phyloP scores from a whole-genome alignment of 2,329 filamentous ascomycete genomes.

The Gaeumannomyces sp. region DNA sequence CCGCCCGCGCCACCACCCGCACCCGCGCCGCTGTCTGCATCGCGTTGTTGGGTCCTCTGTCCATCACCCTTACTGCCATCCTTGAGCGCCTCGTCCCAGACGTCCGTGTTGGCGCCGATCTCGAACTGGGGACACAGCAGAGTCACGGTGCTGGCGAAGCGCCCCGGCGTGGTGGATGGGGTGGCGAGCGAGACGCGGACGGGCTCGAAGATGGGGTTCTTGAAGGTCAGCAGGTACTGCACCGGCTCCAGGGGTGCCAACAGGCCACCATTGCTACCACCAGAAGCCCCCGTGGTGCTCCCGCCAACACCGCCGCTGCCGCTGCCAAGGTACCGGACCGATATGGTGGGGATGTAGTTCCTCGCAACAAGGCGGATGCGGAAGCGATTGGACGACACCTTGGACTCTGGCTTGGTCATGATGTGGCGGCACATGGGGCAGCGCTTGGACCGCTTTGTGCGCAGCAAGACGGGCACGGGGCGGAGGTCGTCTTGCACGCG shows the following conservation, averaged over 20 bases:
- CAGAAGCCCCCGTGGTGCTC: background rate
- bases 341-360: constrained; percentile 79
- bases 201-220: constrained; percentile 88
- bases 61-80: constrained; percentile 24
- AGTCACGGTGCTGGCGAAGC: constrained; percentile 74
- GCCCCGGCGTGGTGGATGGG: constrained; percentile 69
- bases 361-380: constrained; percentile 86
- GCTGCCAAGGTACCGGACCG: constrained; percentile 44
- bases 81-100: constrained; percentile 81
- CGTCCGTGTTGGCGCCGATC: constrained; percentile 83
- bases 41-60: constrained; percentile 11
- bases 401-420: constrained; percentile 87
- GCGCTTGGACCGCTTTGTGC: constrained; percentile 89
- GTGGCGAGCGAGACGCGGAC: constrained; percentile 85
- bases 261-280: constrained; percentile 22
- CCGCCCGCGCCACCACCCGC: constrained; percentile 30
- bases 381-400: constrained; percentile 82
- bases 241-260: constrained; percentile 55
- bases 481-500: constrained; percentile 69
- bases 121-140: constrained; percentile 92
- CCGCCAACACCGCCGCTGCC: constrained; percentile 13
- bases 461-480: constrained; percentile 74
- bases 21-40: constrained; percentile 17
- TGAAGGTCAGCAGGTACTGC: constrained; percentile 84
- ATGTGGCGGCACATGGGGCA: constrained; percentile 92